Evolutionary conservation across 2,329 filamentous ascomycete genomes (phyloP).

Genomic region (Ascochyta viciae-villosae): DNA sequence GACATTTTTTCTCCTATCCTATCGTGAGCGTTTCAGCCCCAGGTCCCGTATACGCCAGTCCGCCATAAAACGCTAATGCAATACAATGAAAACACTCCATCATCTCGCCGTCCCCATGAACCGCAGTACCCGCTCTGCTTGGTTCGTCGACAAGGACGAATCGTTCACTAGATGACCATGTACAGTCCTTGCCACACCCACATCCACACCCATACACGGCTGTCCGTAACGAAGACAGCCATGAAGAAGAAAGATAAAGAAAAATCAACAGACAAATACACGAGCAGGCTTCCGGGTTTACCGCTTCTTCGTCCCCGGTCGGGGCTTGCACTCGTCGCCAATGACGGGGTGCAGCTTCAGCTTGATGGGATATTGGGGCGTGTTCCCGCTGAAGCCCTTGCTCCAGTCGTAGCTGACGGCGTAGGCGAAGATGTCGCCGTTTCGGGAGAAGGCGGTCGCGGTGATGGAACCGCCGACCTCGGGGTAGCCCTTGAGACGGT

Average conservation of each 20-base stretch:
- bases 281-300: conserved; percentile 27
- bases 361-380: conserved; percentile 60
- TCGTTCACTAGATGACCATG: background rate
- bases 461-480: conserved; percentile 78
- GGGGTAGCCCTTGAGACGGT: conserved; percentile 69
- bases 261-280: too few species aligned
- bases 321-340: conserved; percentile 59
- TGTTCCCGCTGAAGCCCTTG: conserved; percentile 92
- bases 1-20: conserved; percentile 6
- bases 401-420: conserved; percentile 98
- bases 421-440: conserved; percentile 67
- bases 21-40: background rate
- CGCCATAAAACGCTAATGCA: conserved; percentile 16
- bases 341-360: conserved; percentile 59
- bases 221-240: too few species aligned
- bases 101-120: too few species aligned
- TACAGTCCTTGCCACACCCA: too few species aligned
- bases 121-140: too few species aligned
- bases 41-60: conserved; percentile 10
- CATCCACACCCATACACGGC: too few species aligned
- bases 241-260: too few species aligned
- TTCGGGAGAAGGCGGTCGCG: conserved; percentile 88
- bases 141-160: background rate
- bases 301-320: conserved; percentile 57
- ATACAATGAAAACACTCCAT: conserved; percentile 11